phyloP scores from a whole-genome alignment of 2,329 filamentous ascomycete genomes.

The Zasmidium angulare region DNA sequence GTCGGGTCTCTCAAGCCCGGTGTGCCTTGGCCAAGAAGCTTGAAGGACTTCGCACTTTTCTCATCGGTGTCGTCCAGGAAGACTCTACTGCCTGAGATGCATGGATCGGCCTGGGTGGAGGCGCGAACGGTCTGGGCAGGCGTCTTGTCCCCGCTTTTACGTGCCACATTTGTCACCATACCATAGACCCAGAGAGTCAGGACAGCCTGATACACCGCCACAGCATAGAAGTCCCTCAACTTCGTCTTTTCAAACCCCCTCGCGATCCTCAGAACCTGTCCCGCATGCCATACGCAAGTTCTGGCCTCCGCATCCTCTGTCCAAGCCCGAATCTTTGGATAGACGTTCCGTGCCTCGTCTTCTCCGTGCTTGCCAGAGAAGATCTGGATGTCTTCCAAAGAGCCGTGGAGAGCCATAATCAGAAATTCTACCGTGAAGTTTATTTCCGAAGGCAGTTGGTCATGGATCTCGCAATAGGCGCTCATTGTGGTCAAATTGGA shows the following conservation, averaged over 20 bases:
- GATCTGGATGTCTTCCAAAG: conserved; percentile 62
- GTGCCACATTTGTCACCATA: conserved; percentile 42
- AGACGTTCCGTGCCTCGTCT: conserved; percentile 60
- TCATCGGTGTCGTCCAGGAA: conserved; percentile 56
- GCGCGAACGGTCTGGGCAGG: neutral
- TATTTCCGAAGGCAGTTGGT: conserved; percentile 28
- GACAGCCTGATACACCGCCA: conserved; percentile 65
- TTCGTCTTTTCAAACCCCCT: conserved; percentile 26
- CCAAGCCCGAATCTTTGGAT: conserved; percentile 58
- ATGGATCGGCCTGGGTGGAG: neutral
- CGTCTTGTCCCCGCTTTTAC: conserved; percentile 22
- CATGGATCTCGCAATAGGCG: conserved; percentile 22
- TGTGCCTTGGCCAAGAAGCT: conserved; percentile 55
- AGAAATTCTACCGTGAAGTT: conserved; percentile 49
- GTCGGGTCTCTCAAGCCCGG: conserved; percentile 37
- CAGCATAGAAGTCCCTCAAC: conserved; percentile 62
- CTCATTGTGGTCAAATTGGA: conserved; percentile 22
- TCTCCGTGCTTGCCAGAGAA: conserved; percentile 66
- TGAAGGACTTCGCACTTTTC: conserved; percentile 56
- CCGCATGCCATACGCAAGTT: conserved; percentile 64
- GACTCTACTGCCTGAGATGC: neutral
- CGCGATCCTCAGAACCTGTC: conserved; percentile 62
- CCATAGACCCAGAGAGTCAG: conserved; percentile 68
- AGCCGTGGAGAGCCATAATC: conserved; percentile 62
- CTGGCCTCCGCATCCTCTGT: conserved; percentile 53